Evolutionary conservation across 371 early-diverging fungal genomes (phyloP), one percentile per base, ranked within the genome.

Genomic region (Mortierella sp.): DNA sequence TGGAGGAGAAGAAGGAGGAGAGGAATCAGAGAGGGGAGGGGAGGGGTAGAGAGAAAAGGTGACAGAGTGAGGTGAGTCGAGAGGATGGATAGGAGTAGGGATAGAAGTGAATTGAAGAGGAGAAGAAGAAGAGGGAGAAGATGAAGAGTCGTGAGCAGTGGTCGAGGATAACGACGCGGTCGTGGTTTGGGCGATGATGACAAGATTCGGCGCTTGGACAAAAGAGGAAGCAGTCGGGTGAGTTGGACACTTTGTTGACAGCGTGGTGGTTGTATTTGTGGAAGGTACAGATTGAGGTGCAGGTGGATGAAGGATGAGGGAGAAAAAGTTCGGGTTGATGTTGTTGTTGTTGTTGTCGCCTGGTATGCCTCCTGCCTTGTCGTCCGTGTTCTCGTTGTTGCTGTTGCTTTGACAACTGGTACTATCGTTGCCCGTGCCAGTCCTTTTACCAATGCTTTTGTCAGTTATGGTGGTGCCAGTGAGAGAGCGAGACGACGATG

Each of bases 201-300:
- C 38, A 48, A 32, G 70, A 48, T 68, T 49, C 38, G 49, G 41
- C 49, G 38, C 32, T 68, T 46, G 21, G 68, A 35, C 70, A 70
- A 32, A 43, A 74, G 56, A 70, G 70, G 68, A 68, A 38, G 70
- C 6, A 16, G 51, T 38, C 41, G 72, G 51, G 72, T 54, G 48
- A 21, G 72, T 46, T 38, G 54, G 41, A 41, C 43, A 43, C 32
- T 14, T 24, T 43, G 18, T 43, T 44, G 74, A 43, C 24, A 29
- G 8, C 1, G 54, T 27, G 38, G 58, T 27, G 38, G 58, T 35
- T 7, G 75, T 65, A 63, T 3, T 46, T 32, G 76, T 12, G 4
- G 48, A 70, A 24, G 16, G 43, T 16, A 18, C n/a, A 70, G 68
- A 46, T 29, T 27, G 35, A 46, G 48, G 35, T 14, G 51, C 7